Evolutionary conservation across 495 filamentous ascomycete genomes (phyloP).

Genomic region (Talaromyces thailandensis): DNA sequence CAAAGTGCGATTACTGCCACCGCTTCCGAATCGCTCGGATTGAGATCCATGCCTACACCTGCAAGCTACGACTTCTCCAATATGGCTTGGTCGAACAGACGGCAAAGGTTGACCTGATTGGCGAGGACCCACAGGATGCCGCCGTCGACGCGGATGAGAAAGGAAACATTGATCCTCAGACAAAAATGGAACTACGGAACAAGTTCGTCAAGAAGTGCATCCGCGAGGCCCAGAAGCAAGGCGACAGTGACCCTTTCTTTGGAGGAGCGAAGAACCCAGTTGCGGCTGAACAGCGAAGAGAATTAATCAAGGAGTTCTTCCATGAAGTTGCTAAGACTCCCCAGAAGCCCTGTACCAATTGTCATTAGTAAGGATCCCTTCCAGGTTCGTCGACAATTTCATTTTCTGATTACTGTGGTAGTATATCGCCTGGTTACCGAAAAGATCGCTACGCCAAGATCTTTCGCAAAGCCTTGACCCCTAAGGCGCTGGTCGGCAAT

Average conservation of each 20-base stretch:
- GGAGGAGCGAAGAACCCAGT: slow-evolving; percentile 68
- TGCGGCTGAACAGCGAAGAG: slow-evolving; percentile 63
- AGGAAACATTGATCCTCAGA: slow-evolving; percentile 50
- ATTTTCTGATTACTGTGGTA: slow-evolving; percentile 21
- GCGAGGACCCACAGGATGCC: slow-evolving; percentile 22
- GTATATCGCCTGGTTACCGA: slow-evolving; percentile 66
- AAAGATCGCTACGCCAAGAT: slow-evolving; percentile 88
- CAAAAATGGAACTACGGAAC: slow-evolving; percentile 55
- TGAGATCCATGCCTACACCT: slow-evolving; percentile 65
- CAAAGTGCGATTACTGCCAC: slow-evolving; percentile 85
- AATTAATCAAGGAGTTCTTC: slow-evolving; percentile 72
- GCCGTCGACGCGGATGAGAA: slow-evolving; percentile 41
- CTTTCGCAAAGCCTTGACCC: slow-evolving; percentile 68
- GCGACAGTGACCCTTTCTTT: slow-evolving; percentile 40
- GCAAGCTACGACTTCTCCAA: slow-evolving; percentile 80
- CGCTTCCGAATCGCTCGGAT: slow-evolving; percentile 64
- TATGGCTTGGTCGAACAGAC: slow-evolving; percentile 72
- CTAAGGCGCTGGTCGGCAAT: slow-evolving; percentile 68
- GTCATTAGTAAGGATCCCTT: slow-evolving; percentile 46
- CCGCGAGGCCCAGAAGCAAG: slow-evolving; percentile 42
- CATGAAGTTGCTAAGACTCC: slow-evolving; percentile 47
- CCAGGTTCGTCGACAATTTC: not conserved
- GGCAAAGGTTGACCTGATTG: slow-evolving; percentile 54
- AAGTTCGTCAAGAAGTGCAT: slow-evolving; percentile 59
- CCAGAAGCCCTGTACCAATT: slow-evolving; percentile 58